These are phyloP conservation scores for Dillenia turbinata DNA, from an alignment of 164 flowering plant genomes.

Conservation along the genomic window DNA sequence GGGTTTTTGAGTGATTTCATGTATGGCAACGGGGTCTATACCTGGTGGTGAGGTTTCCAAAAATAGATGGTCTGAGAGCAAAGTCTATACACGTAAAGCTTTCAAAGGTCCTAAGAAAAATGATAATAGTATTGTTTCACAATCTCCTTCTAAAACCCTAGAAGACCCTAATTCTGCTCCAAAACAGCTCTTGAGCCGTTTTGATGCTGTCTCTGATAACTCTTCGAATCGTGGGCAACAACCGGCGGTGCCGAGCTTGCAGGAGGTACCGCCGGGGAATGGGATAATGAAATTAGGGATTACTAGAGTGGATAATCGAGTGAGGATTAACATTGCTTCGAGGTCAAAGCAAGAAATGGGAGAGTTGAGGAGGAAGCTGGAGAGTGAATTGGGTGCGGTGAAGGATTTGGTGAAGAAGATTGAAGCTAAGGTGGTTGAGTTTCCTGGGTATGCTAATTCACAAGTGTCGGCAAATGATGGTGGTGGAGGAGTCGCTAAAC, in stretches of 20 bases:
- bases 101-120: slow-evolving; percentile 32
- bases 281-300: slow-evolving; percentile 16
- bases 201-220: slow-evolving; percentile 44
- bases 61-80: slow-evolving; percentile 50
- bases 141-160: slow-evolving; percentile 11
- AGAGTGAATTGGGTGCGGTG: slow-evolving; percentile 58
- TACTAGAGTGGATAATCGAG: slow-evolving; percentile 25
- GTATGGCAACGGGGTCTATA: slow-evolving; percentile 77
- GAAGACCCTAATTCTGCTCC: slow-evolving; percentile 31
- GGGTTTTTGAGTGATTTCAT: slow-evolving; percentile 9
- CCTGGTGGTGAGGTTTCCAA: slow-evolving; percentile 41
- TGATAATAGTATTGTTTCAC: neutral
- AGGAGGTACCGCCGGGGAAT: slow-evolving; percentile 17
- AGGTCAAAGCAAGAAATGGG: slow-evolving; percentile 54
- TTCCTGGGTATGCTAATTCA: slow-evolving; percentile 22
- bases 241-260: slow-evolving; percentile 1
- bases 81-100: slow-evolving; percentile 56
- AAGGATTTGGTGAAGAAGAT: slow-evolving; percentile 59
- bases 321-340: slow-evolving; percentile 39
- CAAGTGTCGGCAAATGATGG: slow-evolving; percentile 26
- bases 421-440: slow-evolving; percentile 40
- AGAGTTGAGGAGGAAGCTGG: slow-evolving; percentile 61
- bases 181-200: slow-evolving; percentile 14
- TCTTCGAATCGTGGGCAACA: slow-evolving; percentile 37
- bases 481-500: slow-evolving; percentile 27